Conservation (phyloP, 345 rosid species). For the Aquilaria malaccensis region DNA sequence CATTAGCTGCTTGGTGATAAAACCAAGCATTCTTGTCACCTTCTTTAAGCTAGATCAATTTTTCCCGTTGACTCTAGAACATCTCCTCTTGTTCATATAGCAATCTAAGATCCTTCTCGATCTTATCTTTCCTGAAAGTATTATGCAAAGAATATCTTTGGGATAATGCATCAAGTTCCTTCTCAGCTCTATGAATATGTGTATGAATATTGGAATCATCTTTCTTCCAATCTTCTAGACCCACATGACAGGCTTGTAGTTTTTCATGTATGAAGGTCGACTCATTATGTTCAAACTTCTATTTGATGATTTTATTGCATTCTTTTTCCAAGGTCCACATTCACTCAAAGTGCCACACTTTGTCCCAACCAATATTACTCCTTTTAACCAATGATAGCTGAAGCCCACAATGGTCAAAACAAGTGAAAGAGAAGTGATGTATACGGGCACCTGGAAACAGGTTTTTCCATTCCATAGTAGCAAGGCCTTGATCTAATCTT, state of each 20-base stretch:
- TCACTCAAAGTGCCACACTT: neutral
- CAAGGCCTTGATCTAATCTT: neutral
- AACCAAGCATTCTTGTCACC: neutral
- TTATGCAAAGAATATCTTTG: too few relatives aligned
- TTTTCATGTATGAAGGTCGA: neutral
- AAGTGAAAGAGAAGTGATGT: neutral
- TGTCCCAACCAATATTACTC: neutral
- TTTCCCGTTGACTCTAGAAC: neutral
- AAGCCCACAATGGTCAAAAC: neutral
- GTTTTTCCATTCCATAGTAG: neutral
- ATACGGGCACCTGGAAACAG: neutral
- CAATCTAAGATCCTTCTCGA: neutral
- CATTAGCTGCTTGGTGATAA: neutral
- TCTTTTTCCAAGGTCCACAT: neutral
- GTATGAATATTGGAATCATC: neutral
- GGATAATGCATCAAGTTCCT: neutral
- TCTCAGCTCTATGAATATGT: neutral
- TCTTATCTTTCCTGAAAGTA: neutral
- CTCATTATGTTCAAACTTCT: neutral
- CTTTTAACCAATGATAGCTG: neutral
- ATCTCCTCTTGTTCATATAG: neutral
- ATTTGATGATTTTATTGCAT: too few relatives aligned
- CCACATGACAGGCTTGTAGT: neutral
- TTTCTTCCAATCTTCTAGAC: neutral
- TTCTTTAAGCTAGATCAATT: neutral